Evolutionary conservation across 2,329 filamentous ascomycete genomes (phyloP), one percentile per base, ranked within the genome.

Genomic region (Plectosphaerella cucumerina): DNA sequence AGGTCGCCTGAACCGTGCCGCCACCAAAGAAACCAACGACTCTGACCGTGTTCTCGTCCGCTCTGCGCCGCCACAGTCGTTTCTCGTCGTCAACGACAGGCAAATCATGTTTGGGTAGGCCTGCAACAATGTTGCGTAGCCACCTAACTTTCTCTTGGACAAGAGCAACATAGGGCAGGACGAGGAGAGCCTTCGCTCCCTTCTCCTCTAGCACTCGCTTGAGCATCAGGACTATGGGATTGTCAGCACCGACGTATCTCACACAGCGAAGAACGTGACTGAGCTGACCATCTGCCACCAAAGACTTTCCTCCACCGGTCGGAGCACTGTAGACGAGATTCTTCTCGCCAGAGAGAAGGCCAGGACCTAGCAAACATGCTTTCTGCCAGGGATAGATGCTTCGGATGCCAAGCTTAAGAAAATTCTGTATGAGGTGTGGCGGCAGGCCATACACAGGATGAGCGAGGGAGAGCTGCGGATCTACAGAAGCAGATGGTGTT

Each of bases 301-400:
- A 74, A 8, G 86, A 90, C 67, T 91, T 90, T 15, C 88, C 88
- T 39, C 87, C 87, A 5, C 87, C 87, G 0, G 88, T 91, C 0
- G 88, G 88, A 8, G 88, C 88, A 42, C 84, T 88, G 62, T 91
- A 92, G n/a, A 91, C 84, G 10, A 92, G 72, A 58, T 89, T 90
- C 55, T 76, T 81, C 47, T 81, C 73, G 15, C 87, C 87, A 6
- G 71, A 65, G 12, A 92, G 71, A 17, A 90, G 73, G 0, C 86
- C 85, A 4, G 81, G 82, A 0, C 83, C 82, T 49, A 86, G 72
- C 8, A 92, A 73, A 60, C 88, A 92, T 51, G 84, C 82, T 47
- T 86, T 86, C 66, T 91, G 88, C 88, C 88, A 92, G 2, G 86
- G 85, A 59, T 91, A 91, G 53, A 91, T 91, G 56, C 78, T 80